These are phyloP conservation scores for Lichtheimia ramosa DNA, from an alignment of 371 early-diverging fungal species.

Conservation along the genomic window DNA sequence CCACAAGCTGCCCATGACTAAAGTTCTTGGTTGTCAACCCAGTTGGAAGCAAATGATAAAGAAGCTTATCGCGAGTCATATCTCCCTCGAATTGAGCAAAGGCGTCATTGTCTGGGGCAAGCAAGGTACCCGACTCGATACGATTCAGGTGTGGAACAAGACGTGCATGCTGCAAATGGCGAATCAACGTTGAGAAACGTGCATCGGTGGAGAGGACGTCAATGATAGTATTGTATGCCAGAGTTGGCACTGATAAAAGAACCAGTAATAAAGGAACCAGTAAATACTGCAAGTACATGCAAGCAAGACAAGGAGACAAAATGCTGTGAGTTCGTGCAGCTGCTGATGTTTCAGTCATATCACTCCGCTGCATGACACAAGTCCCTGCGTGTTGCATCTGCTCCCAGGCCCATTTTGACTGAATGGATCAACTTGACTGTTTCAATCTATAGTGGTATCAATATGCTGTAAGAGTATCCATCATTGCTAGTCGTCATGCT, in stretches of 20 bases:
- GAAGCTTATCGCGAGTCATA: constrained; percentile 30
- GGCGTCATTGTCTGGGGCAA: constrained; percentile 56
- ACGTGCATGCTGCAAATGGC: constrained; percentile 29
- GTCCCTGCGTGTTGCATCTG: too few species aligned
- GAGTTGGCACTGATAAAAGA: not conserved
- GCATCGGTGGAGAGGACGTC: constrained; percentile 34
- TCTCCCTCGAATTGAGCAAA: constrained; percentile 26
- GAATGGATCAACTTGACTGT: too few species aligned
- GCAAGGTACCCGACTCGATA: constrained; percentile 49
- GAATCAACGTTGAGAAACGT: constrained; percentile 26
- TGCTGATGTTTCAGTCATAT: too few species aligned
- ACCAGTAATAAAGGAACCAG: not conserved
- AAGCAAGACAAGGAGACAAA: too few species aligned
- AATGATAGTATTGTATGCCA: constrained; percentile 31
- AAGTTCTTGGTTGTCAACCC: constrained; percentile 20
- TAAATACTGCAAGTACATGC: too few species aligned
- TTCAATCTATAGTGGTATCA: too few species aligned
- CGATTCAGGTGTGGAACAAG: constrained; percentile 35
- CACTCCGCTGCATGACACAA: too few species aligned
- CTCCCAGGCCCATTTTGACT: too few species aligned
- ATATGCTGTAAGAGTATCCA: too few species aligned
- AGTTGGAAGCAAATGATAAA: constrained; percentile 45
- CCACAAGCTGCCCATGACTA: constrained; percentile 40
- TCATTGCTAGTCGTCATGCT: too few species aligned
- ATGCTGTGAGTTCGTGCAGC: too few species aligned